A percentile compares a stretch with the other conserved stretches of the same genome.
Evolutionary conservation across 352 stramenopile species (phyloP).

Genomic region (Aphanomyces astaci): DNA sequence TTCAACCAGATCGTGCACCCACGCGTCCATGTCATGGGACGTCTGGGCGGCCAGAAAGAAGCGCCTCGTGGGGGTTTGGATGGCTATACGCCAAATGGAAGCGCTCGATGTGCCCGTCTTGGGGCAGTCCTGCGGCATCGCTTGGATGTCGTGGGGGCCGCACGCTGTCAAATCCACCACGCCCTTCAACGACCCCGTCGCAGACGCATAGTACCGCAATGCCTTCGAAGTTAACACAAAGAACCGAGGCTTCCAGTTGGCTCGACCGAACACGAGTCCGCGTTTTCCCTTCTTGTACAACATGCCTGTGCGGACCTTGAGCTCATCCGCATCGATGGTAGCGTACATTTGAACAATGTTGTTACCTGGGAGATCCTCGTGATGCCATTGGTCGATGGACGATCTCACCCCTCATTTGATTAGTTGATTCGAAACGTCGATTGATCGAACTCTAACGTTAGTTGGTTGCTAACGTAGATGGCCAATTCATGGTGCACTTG

Average conservation of each 20-base stretch:
- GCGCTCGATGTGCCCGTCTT: constrained; percentile 60
- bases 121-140: constrained; percentile 66
- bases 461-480: no score
- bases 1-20: constrained; percentile 39
- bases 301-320: constrained; percentile 54
- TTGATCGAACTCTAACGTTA: no score
- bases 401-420: neutral
- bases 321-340: neutral
- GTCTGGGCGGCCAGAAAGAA: constrained; percentile 58
- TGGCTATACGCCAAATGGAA: constrained; percentile 67
- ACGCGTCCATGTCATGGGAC: constrained; percentile 79
- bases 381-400: neutral
- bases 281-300: constrained; percentile 39
- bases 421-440: no score
- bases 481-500: no score
- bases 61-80: constrained; percentile 50
- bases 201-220: constrained; percentile 47
- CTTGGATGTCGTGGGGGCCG: constrained; percentile 51
- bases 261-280: constrained; percentile 43
- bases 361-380: neutral
- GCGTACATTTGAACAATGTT: neutral
- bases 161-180: constrained; percentile 55
- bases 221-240: constrained; percentile 54
- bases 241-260: constrained; percentile 75
- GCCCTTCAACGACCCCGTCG: constrained; percentile 45